Base-by-base conservation (phyloP, 2,329 filamentous ascomycete genomes). In the Venturia pyrina region DNA sequence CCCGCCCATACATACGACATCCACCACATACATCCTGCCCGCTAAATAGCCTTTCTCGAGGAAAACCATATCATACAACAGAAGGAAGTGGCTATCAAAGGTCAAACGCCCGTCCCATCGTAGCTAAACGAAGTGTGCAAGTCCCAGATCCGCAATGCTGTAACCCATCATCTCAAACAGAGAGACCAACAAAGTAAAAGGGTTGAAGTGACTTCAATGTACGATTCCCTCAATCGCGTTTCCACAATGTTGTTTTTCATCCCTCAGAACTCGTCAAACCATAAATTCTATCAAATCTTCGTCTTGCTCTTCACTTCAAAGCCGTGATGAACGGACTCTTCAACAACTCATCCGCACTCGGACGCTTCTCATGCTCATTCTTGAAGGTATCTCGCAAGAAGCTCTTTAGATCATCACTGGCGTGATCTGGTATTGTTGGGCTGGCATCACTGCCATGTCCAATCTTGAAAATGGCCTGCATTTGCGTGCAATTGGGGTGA, bases 381-480 rank as follows among this genome's bases (percentile, higher is more conserved):
- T 98, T 92, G 79, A 99, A 99, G 0, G 95, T 97, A 79, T 90
- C 87, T 66, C 85, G 83, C 69, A 99, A 79, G 80, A 99, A 99
- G 57, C 83, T 84, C 75, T 88, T 85, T 5, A 92, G 93, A 70
- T 96, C 93, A 44, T 87, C 85, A 72, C 91, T 95, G 15, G 92
- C 91, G 70, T 88, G 85, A 15, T 96, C 91, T 0, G 95, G 95
- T 65, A 96, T 89, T 19, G 91, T 93, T 0, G 95, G 95, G 57
- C 90, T 87, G 32, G 92, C 91, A 76, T 91, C 89, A 70, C 89
- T 88, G 48, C 93, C 93, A 21, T 56, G 50, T 15, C 67, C 67
- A 75, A 99, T 98, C 80, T 96, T 96, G 83, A 99, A 99, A 73
- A 99, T 97, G 67, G 95, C 95, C 76, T 99, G 95, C 69, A 99